These are phyloP conservation scores for Collybiopsis confluens DNA, from an alignment of 768 basidiomycete species.

Conservation along the genomic window DNA sequence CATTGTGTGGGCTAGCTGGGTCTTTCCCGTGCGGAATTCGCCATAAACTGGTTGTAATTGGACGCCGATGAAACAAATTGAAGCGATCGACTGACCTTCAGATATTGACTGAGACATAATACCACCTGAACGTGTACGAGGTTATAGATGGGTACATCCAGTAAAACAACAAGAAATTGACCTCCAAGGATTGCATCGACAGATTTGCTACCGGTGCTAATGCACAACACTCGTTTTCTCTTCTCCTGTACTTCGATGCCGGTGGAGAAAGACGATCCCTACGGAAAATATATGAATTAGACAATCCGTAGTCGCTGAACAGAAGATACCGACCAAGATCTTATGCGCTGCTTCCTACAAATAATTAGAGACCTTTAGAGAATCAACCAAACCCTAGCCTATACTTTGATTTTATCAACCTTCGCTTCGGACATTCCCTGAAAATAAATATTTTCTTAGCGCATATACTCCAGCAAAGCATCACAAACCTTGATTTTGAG, in stretches of 20 bases:
- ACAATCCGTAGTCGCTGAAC: not conserved
- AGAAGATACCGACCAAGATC: conserved; percentile 51
- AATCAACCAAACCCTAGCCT: conserved; percentile 4
- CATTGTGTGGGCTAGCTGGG: conserved; percentile 94
- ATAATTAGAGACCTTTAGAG: not conserved
- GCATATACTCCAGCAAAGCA: conserved; percentile 15
- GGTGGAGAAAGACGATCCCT: conserved; percentile 92
- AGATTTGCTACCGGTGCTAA: conserved; percentile 91
- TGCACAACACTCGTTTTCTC: conserved; percentile 70
- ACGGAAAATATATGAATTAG: not conserved
- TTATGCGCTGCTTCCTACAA: conserved; percentile 85
- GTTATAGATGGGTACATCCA: too few relatives aligned
- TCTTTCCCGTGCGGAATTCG: conserved; percentile 94
- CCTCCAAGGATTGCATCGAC: conserved; percentile 90
- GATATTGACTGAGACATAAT: conserved; percentile 91
- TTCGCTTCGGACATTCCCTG: conserved; percentile 97
- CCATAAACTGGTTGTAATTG: conserved; percentile 67
- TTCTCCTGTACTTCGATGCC: conserved; percentile 89
- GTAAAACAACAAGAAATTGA: too few relatives aligned
- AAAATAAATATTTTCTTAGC: conserved; percentile 7
- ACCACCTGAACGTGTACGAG: conserved; percentile 66
- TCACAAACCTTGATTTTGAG: conserved; percentile 82
- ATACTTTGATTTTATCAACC: conserved; percentile 92
- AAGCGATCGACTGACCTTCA: conserved; percentile 51
- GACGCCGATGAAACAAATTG: too few relatives aligned